Evolutionary conservation across 108 stramenopile genomes (phyloP).

Genomic region (Hondaea fermentalgiana): DNA sequence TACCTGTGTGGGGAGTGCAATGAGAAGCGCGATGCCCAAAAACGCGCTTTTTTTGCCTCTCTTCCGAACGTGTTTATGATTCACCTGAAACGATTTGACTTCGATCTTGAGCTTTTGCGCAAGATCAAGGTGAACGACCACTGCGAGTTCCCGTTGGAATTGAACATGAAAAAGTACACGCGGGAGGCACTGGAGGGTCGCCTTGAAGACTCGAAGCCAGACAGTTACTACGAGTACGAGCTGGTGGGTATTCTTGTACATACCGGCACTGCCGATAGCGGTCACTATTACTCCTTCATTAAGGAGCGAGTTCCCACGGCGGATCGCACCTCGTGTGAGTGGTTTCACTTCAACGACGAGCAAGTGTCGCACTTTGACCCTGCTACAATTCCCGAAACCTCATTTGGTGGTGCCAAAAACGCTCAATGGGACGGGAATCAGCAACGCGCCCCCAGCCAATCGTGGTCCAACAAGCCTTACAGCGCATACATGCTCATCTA

Average conservation of each 20-base stretch:
- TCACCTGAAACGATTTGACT: constrained; percentile 63
- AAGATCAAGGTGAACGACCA: constrained; percentile 51
- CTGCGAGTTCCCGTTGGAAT: constrained; percentile 50
- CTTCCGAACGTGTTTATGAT: constrained; percentile 40
- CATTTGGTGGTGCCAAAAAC: constrained; percentile 44
- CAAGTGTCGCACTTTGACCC: constrained; percentile 45
- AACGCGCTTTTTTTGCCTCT: constrained; percentile 27
- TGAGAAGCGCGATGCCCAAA: not conserved
- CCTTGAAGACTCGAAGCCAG: not conserved
- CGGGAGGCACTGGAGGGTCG: constrained; percentile 23
- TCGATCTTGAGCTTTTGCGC: constrained; percentile 46
- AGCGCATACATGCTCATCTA: constrained; percentile 53
- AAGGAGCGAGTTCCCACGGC: constrained; percentile 20
- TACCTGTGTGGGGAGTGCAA: constrained; percentile 27
- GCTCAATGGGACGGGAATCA: not conserved
- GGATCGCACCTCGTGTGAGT: constrained; percentile 10
- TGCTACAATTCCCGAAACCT: constrained; percentile 36
- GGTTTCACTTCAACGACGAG: constrained; percentile 60
- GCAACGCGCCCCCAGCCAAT: not conserved
- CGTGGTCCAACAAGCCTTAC: constrained; percentile 7
- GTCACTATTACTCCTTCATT: constrained; percentile 59
- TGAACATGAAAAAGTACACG: constrained; percentile 54
- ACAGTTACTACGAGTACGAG: constrained; percentile 43
- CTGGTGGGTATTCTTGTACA: constrained; percentile 57
- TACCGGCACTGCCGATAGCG: constrained; percentile 53